phyloP scores from a whole-genome alignment of 306 rosid species.

The Prosopis cineraria region DNA sequence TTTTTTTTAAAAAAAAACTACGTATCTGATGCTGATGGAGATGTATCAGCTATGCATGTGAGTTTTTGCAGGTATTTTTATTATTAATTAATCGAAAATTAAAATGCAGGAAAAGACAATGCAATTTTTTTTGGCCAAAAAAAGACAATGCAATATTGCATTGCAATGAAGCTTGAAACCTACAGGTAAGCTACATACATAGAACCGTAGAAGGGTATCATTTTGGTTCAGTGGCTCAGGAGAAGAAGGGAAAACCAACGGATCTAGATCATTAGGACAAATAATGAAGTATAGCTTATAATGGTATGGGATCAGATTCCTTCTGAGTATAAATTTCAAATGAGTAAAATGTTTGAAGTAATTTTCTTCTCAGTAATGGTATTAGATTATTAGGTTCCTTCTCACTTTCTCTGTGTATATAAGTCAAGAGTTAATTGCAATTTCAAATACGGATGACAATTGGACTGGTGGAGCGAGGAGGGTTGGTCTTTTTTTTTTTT shows the following conservation, averaged over 20 bases:
- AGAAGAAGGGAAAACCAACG: too few species aligned
- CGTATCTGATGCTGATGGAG: conserved; percentile 1
- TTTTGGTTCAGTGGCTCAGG: background rate
- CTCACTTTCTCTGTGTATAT: too few species aligned
- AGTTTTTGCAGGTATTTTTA: background rate
- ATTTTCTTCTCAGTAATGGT: too few species aligned
- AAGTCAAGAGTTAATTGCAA: background rate
- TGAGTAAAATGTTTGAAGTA: background rate
- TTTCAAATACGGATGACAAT: background rate
- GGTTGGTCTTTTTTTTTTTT: too few species aligned
- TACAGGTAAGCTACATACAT: too few species aligned
- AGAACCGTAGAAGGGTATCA: too few species aligned
- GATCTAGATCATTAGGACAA: background rate
- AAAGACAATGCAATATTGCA: too few species aligned
- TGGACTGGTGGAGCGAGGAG: background rate
- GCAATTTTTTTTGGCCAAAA: background rate
- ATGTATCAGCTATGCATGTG: background rate
- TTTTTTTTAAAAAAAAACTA: background rate
- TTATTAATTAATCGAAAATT: too few species aligned
- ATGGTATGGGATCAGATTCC: background rate
- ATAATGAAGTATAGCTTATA: background rate
- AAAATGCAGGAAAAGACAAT: background rate
- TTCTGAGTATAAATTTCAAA: background rate
- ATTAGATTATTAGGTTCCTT: too few species aligned
- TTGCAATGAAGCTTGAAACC: too few species aligned